These are phyloP conservation scores for Ophiocytium majus DNA, from an alignment of 352 stramenopile genomes.

Conservation along the genomic window DNA sequence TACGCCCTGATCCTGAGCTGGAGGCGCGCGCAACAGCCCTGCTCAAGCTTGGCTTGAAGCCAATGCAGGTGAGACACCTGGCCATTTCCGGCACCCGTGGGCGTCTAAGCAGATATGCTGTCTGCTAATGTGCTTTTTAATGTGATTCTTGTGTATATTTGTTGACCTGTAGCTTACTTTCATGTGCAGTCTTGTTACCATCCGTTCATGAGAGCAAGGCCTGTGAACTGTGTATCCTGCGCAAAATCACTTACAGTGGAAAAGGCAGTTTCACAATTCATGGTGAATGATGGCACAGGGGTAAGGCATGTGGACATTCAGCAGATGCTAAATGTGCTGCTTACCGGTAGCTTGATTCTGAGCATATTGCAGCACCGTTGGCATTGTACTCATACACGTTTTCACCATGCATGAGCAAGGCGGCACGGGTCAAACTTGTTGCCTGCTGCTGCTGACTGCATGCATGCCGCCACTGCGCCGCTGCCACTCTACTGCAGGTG, in stretches of 20 bases:
- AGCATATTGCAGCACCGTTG: not conserved
- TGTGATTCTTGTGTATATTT: not conserved
- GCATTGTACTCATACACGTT: not conserved
- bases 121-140: not conserved
- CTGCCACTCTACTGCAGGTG: not conserved
- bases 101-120: not conserved
- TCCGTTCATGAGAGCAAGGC: no score
- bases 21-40: not conserved
- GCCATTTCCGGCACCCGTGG: no score
- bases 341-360: not conserved
- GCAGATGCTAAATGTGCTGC: no score
- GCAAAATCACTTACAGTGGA: not conserved
- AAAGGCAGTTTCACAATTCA: no score
- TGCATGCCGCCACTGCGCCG: not conserved
- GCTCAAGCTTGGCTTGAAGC: not conserved
- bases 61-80: not conserved
- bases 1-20: not conserved
- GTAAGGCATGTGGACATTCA: no score
- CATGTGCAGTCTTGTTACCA: no score
- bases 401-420: not conserved
- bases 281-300: no score
- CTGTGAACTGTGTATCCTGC: not conserved
- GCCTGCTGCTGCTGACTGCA: no score
- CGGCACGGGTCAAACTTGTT: not conserved
- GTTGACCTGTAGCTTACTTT: not conserved